Evolutionary conservation across 2,329 filamentous ascomycete genomes (phyloP).

Genomic region (Alternaria angustiovoidea): DNA sequence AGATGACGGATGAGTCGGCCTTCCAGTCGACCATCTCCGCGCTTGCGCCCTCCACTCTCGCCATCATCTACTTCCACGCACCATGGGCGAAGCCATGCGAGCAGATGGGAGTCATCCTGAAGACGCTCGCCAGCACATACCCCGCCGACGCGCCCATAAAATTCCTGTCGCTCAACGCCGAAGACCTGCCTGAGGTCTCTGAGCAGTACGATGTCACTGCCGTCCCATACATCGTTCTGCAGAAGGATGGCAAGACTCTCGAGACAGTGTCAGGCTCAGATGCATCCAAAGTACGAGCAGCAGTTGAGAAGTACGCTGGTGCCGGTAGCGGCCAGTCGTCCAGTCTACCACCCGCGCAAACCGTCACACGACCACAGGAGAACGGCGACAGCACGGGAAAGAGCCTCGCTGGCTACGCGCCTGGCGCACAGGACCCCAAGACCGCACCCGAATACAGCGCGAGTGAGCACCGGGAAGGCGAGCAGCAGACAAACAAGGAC

Average conservation of each 20-base stretch:
- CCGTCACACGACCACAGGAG: conserved; percentile 55
- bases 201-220: conserved; percentile 94
- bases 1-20: conserved; percentile 76
- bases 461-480: conserved; percentile 37
- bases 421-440: conserved; percentile 51
- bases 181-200: conserved; percentile 90
- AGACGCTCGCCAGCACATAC: conserved; percentile 86
- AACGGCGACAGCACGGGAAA: conserved; percentile 46
- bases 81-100: conserved; percentile 96
- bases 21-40: conserved; percentile 74
- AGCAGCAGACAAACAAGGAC: conserved; percentile 69
- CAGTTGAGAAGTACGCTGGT: conserved; percentile 83
- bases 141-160: conserved; percentile 74
- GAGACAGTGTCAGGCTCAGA: conserved; percentile 92
- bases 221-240: conserved; percentile 88
- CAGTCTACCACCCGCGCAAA: conserved; percentile 54
- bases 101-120: conserved; percentile 89
- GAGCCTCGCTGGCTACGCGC: conserved; percentile 57
- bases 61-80: conserved; percentile 93
- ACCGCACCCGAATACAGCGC: conserved; percentile 59
- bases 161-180: conserved; percentile 92
- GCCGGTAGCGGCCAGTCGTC: conserved; percentile 50
- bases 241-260: conserved; percentile 76
- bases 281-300: conserved; percentile 81
- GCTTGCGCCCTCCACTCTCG: conserved; percentile 75